These are phyloP conservation scores for Coleophoma crateriformis DNA, from an alignment of 2,329 filamentous ascomycete species.

Conservation along the genomic window DNA sequence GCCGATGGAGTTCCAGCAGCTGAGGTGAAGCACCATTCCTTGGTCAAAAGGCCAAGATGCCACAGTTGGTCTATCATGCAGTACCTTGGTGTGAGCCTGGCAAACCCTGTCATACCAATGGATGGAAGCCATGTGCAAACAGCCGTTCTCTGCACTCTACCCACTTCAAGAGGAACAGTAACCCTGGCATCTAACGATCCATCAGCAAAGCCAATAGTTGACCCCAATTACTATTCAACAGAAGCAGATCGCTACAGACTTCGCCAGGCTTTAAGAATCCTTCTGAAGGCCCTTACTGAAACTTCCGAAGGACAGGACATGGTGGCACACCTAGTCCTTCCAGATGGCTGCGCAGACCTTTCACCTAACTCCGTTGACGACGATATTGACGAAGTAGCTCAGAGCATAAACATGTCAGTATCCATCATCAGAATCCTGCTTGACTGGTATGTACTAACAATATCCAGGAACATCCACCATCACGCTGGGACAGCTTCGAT, in stretches of 20 bases:
- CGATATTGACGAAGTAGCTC: neutral
- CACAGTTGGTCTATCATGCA: neutral
- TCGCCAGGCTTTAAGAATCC: constrained; percentile 2
- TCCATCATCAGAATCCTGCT: too few species aligned
- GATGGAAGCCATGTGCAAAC: constrained; percentile 7
- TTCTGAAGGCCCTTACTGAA: neutral
- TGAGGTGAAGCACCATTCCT: neutral
- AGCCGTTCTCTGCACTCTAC: constrained; percentile 2
- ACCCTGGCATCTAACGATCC: constrained; percentile 3
- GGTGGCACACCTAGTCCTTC: constrained; percentile 2
- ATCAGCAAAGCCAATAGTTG: constrained; percentile 3
- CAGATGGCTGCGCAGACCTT: constrained; percentile 1
- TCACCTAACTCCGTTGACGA: neutral
- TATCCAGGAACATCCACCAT: constrained; percentile 1
- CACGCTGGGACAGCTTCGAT: constrained; percentile 9
- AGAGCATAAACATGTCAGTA: neutral
- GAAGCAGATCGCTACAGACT: constrained; percentile 7
- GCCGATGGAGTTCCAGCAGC: neutral
- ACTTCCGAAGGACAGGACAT: constrained; percentile 6
- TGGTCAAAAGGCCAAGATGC: neutral
- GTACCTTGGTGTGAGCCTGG: neutral
- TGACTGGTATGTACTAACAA: neutral
- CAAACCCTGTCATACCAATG: constrained; percentile 2
- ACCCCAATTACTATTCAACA: constrained; percentile 10
- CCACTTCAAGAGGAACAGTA: constrained; percentile 9